Conservation (phyloP, 2,329 filamentous ascomycete species). For the Lithohypha guttulata region DNA sequence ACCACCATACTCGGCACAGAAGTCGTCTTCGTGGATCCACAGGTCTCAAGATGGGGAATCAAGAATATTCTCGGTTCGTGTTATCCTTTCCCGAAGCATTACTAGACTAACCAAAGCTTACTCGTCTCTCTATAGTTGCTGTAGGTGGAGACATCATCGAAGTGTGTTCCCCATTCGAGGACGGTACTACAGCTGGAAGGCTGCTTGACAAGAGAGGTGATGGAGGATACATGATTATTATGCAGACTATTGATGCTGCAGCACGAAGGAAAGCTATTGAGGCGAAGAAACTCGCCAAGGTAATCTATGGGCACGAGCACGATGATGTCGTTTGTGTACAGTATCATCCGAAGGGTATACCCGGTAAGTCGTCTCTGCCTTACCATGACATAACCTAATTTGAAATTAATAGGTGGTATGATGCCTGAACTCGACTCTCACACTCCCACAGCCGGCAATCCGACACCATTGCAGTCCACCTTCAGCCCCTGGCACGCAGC, state of each 20-base stretch:
- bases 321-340: conserved; percentile 30
- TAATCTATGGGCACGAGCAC: conserved; percentile 30
- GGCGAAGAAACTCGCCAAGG: conserved; percentile 25
- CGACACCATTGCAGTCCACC: conserved; percentile 27
- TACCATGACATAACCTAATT: neutral
- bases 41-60: conserved; percentile 30
- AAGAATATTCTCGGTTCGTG: conserved; percentile 31
- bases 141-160: conserved; percentile 37
- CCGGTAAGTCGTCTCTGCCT: conserved; percentile 20
- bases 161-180: conserved; percentile 28
- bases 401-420: conserved; percentile 27
- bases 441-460: conserved; percentile 25
- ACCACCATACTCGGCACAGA: conserved; percentile 29
- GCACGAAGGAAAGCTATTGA: conserved; percentile 30
- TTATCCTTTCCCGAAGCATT: neutral
- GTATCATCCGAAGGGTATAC: conserved; percentile 36
- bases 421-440: conserved; percentile 37
- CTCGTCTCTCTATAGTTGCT: conserved; percentile 27
- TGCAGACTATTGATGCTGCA: conserved; percentile 35
- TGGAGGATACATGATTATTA: conserved; percentile 40
- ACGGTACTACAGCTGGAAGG: conserved; percentile 32
- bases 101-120: neutral
- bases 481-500: conserved; percentile 39
- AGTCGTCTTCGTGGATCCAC: conserved; percentile 31
- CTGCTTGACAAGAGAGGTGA: conserved; percentile 34